Base-by-base conservation (phyloP, 805 yeast species). In the Tetrapisispora nanseiensis region DNA sequence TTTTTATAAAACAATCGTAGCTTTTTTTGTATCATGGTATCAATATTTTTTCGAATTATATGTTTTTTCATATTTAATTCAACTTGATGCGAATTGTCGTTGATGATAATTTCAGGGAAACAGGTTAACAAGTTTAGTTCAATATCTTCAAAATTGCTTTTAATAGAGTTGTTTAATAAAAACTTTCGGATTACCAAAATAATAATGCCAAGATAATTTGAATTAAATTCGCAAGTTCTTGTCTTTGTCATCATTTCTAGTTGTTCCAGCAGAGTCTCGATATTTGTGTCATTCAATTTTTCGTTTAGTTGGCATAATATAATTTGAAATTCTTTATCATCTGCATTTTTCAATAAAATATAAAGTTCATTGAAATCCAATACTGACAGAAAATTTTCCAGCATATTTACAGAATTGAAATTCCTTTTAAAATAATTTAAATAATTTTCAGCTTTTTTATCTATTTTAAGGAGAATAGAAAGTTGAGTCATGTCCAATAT, bases 1-100 rank as follows among this genome's bases (percentile, higher is more conserved):
- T 82, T 84, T 56, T 82, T 86, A 66, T 92, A 90, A 96, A 90
- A 86, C 55, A 82, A 79, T 55, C 92, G 95, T 57, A 87, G 84
- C 62, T 80, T 83, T 9, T 75, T 69, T 63, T 90, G 92, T 97
- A 90, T 90, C 62, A 89, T 95, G 47, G 78, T 79, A 59, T 90
- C 98, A 24, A 87, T 85, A 37, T 16, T 5, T 20, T 37, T n/a
- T 9, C 16, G 18, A 20, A 27, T 34, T 9, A 15, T 34, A 6
- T 6, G 15, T 9, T 3, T 7, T 18, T n/a, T 24, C 3, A 24
- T 8, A 18, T 18, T 18, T 11, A 26, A 15, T 4, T 35, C 31
- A 21, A 18, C 7, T 10, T 16, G 22, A 11, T 15, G 18, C n/a
- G 27, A 15, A 16, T 12, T 16, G 11, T 24, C 39, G 12, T 26